Evolutionary conservation across 805 yeast genomes (phyloP).

Genomic region (Wickerhamiella lipophila): DNA sequence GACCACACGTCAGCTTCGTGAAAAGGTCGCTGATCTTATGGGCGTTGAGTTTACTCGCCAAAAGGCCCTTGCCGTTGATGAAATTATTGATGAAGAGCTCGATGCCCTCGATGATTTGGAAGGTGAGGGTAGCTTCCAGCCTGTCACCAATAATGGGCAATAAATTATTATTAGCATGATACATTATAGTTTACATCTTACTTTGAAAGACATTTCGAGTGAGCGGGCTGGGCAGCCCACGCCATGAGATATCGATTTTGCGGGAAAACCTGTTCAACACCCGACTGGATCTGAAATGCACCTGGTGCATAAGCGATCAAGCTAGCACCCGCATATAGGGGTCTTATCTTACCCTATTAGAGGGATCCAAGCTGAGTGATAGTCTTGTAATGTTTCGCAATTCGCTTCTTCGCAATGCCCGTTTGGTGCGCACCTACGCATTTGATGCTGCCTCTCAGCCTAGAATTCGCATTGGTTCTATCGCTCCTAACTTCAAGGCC

Average conservation of each 20-base stretch:
- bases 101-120: conserved; percentile 12
- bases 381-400: neutral
- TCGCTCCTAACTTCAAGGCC: conserved; percentile 81
- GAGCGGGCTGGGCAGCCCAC: too few relatives aligned
- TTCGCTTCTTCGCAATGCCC: neutral
- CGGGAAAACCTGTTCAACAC: too few relatives aligned
- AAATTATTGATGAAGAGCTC: conserved; percentile 28
- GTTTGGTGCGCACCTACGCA: conserved; percentile 9
- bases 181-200: neutral
- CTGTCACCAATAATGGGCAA: neutral
- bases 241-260: too few relatives aligned
- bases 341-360: neutral
- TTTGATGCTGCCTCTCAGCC: conserved; percentile 25
- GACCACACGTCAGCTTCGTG: conserved; percentile 29
- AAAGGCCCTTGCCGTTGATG: conserved; percentile 25
- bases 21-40: conserved; percentile 28
- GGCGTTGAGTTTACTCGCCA: conserved; percentile 27
- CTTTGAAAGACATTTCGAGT: neutral
- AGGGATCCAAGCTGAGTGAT: neutral
- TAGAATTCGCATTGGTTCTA: conserved; percentile 58
- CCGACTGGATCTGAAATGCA: too few relatives aligned
- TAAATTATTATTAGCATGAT: conserved; percentile 2
- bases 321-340: neutral
- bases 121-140: neutral
- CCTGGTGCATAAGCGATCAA: neutral